Evolutionary conservation across 176 grass and related monocot species (phyloP), one percentile per base, ranked within the genome.

Genomic region (Zoysia japonica): DNA sequence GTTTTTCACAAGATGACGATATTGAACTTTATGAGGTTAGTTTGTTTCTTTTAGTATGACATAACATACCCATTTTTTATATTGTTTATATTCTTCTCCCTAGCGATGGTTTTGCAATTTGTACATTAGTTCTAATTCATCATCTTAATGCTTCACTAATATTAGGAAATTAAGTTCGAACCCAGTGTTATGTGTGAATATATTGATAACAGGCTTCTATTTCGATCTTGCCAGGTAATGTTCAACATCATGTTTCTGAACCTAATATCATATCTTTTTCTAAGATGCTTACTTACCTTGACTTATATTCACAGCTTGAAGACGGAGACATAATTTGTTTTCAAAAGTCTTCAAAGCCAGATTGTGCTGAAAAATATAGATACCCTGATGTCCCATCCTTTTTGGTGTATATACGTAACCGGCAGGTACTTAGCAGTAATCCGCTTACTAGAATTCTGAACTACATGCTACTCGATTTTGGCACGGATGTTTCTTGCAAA

Each of bases 121-220:
- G 47, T 10, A 48, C 51, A 78, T 51, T 68, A 64, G 28, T 83
- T n/a, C 2, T 38, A 46, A 11, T 76, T 71, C 38, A 35, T 44
- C 78, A 74, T 92, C 37, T 84, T 71, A 85, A 51, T 75, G 83
- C 61, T 85, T 80, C 63, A 61, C 48, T 62, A 83, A 65, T 75
- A 5, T 84, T 72, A 99, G 96, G 96, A 96, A 96, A 99, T 99
- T 74, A 99, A 99, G 72, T 99, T 99, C 5, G 96, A 99, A 53
- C 92, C 96, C 76, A 93, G 69, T 88, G 92, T 99, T 37, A 99
- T 99, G 96, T 99, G 96, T 86, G 96, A 99, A 83, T 91, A 86
- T 10, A 91, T 99, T 76, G 96, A 99, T 44, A 91, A 89, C 57
- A 84, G 79, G 56, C 72, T 91, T 79, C 67, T 87, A 47, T 99